phyloP scores from a whole-genome alignment of 768 basidiomycete genomes.

The Amanita brunnescens region DNA sequence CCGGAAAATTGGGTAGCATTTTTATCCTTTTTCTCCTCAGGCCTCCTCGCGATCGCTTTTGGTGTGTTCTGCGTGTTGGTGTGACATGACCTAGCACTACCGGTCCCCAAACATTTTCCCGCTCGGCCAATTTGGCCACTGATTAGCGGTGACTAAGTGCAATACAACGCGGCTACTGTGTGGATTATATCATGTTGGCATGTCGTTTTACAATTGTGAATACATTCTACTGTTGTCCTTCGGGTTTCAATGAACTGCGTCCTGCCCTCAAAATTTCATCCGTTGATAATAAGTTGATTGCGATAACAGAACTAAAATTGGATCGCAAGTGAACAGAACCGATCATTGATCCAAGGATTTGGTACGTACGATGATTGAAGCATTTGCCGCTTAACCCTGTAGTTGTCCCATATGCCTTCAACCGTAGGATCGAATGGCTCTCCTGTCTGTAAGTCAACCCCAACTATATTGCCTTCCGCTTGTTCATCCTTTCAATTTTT shows the following conservation, averaged over 20 bases:
- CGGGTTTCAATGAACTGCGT: slow-evolving; percentile 79
- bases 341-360: not conserved
- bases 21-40: too few species aligned
- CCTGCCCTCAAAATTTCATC: slow-evolving; percentile 93
- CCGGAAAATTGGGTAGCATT: too few species aligned
- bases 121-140: too few species aligned
- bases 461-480: slow-evolving; percentile 88
- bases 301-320: slow-evolving; percentile 72
- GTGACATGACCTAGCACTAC: too few species aligned
- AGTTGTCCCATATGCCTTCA: slow-evolving; percentile 98
- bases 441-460: slow-evolving; percentile 86
- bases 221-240: slow-evolving; percentile 42
- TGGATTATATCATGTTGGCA: not conserved
- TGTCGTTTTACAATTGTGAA: not conserved
- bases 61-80: too few species aligned
- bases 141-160: too few species aligned
- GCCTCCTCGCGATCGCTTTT: too few species aligned
- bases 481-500: slow-evolving; percentile 71
- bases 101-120: too few species aligned
- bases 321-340: slow-evolving; percentile 18
- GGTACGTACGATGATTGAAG: slow-evolving; percentile 76
- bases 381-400: slow-evolving; percentile 98
- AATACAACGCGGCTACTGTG: too few species aligned
- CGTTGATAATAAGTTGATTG: slow-evolving; percentile 88
- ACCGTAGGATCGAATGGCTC: slow-evolving; percentile 95